Percentiles rank a stretch among this genome's conserved stretches.
Evolutionary conservation across 228 moss, liverwort and hornwort genomes (phyloP).

Genomic region (Sphagnum magellanicum): DNA sequence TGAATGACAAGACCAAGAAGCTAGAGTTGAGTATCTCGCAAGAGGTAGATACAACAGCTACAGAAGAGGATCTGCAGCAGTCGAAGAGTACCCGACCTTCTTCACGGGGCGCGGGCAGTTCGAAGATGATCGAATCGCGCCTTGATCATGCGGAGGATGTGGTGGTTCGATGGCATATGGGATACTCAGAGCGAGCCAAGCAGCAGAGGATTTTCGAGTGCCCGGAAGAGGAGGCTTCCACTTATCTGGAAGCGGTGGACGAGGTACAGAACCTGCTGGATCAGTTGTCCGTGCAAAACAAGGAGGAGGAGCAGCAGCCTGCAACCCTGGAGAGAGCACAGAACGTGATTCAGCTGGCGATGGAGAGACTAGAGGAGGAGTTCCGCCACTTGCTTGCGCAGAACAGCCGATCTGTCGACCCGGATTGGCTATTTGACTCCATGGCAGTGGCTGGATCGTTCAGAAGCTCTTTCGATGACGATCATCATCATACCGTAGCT

Average conservation of each 20-base stretch:
- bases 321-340: slow-evolving; percentile 39
- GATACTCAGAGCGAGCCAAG: slow-evolving; percentile 38
- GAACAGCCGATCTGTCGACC: slow-evolving; percentile 34
- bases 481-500: slow-evolving; percentile 8
- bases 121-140: slow-evolving; percentile 31
- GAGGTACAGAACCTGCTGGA: slow-evolving; percentile 68
- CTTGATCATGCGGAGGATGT: slow-evolving; percentile 62
- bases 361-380: slow-evolving; percentile 48
- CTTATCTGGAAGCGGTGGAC: slow-evolving; percentile 75
- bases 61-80: slow-evolving; percentile 4
- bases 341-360: slow-evolving; percentile 43
- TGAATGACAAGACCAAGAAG: slow-evolving; percentile 66
- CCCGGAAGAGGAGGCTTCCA: slow-evolving; percentile 51
- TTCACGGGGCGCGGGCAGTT: slow-evolving; percentile 6
- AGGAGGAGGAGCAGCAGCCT: slow-evolving; percentile 15
- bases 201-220: slow-evolving; percentile 80
- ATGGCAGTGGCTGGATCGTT: slow-evolving; percentile 26
- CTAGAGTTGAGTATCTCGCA: slow-evolving; percentile 30
- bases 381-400: slow-evolving; percentile 41
- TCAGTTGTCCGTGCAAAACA: slow-evolving; percentile 42
- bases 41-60: slow-evolving; percentile 14
- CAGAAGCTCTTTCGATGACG: slow-evolving; percentile 25
- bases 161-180: slow-evolving; percentile 71
- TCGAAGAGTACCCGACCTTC: slow-evolving; percentile 14
- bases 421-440: slow-evolving; percentile 35